Evolutionary conservation across 1,284 basidiomycete species (phyloP), one percentile per base, ranked within the genome.

Genomic region (Cerioporus squamosus): DNA sequence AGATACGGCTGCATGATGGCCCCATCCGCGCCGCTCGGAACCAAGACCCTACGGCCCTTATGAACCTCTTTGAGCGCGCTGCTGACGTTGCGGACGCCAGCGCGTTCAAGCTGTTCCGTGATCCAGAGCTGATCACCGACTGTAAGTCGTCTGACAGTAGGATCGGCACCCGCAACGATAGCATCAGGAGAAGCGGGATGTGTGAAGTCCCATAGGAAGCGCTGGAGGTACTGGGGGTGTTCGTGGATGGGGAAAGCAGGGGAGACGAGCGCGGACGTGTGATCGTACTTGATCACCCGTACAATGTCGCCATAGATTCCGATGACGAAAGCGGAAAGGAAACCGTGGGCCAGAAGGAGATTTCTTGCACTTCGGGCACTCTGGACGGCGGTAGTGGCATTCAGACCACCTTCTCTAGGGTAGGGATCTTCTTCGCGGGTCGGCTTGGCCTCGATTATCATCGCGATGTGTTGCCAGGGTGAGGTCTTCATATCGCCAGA

Each of bases 131-230:
- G 17, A 15, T 54, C 54, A 8, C 23, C 31, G 0, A 18, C 5
- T 1, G 52, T 56, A 8, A 57, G 47, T n/a, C 33, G 40, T 3
- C 56, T 40, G 2, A 56, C 39, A 4, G 61, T 55, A 1, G 57
- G 52, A 24, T 66, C 65, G 31, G 22, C 20, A 24, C 63, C 29
- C 6, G 29, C 65, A 20, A 60, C 49, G 10, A 63, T 44, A 0
- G 42, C 18, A 9, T 31, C 31, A n/a, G 53, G 53, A 4, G 50
- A 43, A 31, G 23, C n/a, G 1, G 65, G 65, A 45, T 66, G 56
- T 2, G 59, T 57, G 38, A 62, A 58, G 14, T 55, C 53, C 62
- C 62, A 64, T 10, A 63, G 46, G 57, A 66, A 64, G 1, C 47
- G 47, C 9, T 51, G 62, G 2, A 64, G 12, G 12, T 51, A 20